A percentile compares a stretch with the other conserved stretches of the same genome.
phyloP scores from a whole-genome alignment of 2,329 filamentous ascomycete species.

The Neoascochyta sp. region DNA sequence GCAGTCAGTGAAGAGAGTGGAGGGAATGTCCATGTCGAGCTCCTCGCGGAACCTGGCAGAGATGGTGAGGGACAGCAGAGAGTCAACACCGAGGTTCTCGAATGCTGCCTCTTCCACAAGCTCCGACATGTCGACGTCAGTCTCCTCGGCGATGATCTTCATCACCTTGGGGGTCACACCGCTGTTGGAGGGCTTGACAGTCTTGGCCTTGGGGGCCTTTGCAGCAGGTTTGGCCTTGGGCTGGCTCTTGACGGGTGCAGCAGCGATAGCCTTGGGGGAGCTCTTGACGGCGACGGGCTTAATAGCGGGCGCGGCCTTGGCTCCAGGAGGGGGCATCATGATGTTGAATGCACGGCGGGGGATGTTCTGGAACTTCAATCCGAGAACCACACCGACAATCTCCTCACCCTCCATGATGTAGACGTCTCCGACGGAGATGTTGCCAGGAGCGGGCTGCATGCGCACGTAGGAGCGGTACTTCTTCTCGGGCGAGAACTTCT shows the following conservation, averaged over 20 bases:
- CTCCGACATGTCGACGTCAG: slow-evolving; percentile 56
- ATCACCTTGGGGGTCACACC: slow-evolving; percentile 55
- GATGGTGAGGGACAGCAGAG: slow-evolving; percentile 58
- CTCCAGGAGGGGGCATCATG: slow-evolving; percentile 60
- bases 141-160: slow-evolving; percentile 65
- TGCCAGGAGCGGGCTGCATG: slow-evolving; percentile 56
- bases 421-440: slow-evolving; percentile 57
- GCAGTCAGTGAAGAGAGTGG: slow-evolving; percentile 58
- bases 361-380: slow-evolving; percentile 65
- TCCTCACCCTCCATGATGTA: slow-evolving; percentile 59
- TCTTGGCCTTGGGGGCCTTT: slow-evolving; percentile 50
- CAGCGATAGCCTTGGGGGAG: slow-evolving; percentile 36
- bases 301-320: slow-evolving; percentile 30
- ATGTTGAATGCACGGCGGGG: slow-evolving; percentile 64
- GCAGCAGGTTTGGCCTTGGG: slow-evolving; percentile 50
- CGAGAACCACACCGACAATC: slow-evolving; percentile 56
- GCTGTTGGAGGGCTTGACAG: slow-evolving; percentile 45
- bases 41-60: slow-evolving; percentile 61
- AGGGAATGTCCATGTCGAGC: slow-evolving; percentile 56
- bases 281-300: slow-evolving; percentile 33
- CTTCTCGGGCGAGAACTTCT: slow-evolving; percentile 49
- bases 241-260: slow-evolving; percentile 34
- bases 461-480: slow-evolving; percentile 60
- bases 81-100: slow-evolving; percentile 61
- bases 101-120: slow-evolving; percentile 59